Base-by-base conservation (phyloP, 257 asterid species). In the Plantago elongata region DNA sequence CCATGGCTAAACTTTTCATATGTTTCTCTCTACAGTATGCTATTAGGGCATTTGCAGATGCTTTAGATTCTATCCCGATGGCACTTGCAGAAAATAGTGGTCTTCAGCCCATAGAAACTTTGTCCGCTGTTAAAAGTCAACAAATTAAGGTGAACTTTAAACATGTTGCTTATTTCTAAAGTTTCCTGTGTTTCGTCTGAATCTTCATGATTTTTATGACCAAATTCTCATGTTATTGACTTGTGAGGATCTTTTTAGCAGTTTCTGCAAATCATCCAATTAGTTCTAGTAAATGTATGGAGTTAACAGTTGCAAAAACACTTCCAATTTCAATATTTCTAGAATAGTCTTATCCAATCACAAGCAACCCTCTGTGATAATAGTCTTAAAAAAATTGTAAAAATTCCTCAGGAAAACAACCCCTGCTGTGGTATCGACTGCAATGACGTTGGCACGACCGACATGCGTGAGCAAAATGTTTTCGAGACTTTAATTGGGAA, bases 1-100 rank as follows among this genome's bases (percentile, higher is more conserved):
- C 69, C 65, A 57, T 51, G 58, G 75, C 69, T 66, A 57, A 64
- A 29, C 15, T 18, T 27, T 22, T 50, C 16, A 30, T 56, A n/a
- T 38, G n/a, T 42, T 46, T 65, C 61, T 49, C 16, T 71, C 51
- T 65, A 75, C 85, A 90, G 98, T 89, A 92, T 61, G 99, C 97
- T 12, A 89, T 92, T 50, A 79, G 99, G 78, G 93, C 95, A 67
- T 92, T 92, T 75, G 99, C 96, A 9, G 97, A 89, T 76, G 97
- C 99, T 57, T 74, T 92, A 74, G 97, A 92, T 69, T 78, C 99
- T 65, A 74, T 89, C 48, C 99, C 99, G 11, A 92, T 92, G 99
- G 99, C 99, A 10, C 95, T 92, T 45, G 96, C 98, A 1, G 98
- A 92, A 77, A 92, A 92, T 65, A 89, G 98, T 59, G 98, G 97